Percentiles rank a stretch among this genome's conserved stretches.
These are phyloP conservation scores for Dactylellina parvicollis DNA, from an alignment of 2,329 filamentous ascomycete genomes.

Conservation along the genomic window DNA sequence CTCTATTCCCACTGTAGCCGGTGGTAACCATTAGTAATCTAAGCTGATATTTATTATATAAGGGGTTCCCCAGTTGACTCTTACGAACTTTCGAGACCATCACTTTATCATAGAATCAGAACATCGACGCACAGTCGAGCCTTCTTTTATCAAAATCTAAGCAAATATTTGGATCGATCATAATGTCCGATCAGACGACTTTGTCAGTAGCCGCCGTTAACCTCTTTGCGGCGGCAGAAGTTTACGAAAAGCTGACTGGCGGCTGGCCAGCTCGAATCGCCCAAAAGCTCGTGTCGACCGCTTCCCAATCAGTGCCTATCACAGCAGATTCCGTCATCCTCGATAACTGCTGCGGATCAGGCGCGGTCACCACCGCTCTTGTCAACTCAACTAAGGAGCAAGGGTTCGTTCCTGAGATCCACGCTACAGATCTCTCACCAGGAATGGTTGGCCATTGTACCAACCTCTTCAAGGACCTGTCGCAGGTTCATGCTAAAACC, in stretches of 20 bases:
- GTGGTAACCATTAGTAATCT: too few relatives aligned
- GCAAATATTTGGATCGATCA: too few relatives aligned
- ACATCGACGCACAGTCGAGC: too few relatives aligned
- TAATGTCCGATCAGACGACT: too few relatives aligned
- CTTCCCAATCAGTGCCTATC: conserved; percentile 4
- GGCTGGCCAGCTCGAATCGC: conserved; percentile 46
- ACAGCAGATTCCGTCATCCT: conserved; percentile 30
- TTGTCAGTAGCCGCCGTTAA: background rate
- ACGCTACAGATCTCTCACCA: conserved; percentile 40
- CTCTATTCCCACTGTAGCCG: too few relatives aligned
- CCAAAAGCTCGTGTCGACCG: conserved; percentile 9
- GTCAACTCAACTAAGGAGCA: conserved; percentile 15
- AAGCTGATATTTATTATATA: too few relatives aligned
- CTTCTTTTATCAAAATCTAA: too few relatives aligned
- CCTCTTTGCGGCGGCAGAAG: conserved; percentile 29
- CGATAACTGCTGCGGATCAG: conserved; percentile 51
- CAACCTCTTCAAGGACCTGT: conserved; percentile 9
- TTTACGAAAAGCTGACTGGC: conserved; percentile 45
- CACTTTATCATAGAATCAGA: too few relatives aligned
- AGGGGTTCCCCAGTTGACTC: too few relatives aligned
- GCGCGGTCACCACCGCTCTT: conserved; percentile 39
- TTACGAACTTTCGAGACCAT: too few relatives aligned
- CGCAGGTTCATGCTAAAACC: conserved; percentile 25
- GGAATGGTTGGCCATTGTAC: conserved; percentile 32
- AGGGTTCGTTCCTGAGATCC: conserved; percentile 26